Evolutionary conservation across 1,284 basidiomycete genomes (phyloP).

Genomic region (Cystobasidium sp.): DNA sequence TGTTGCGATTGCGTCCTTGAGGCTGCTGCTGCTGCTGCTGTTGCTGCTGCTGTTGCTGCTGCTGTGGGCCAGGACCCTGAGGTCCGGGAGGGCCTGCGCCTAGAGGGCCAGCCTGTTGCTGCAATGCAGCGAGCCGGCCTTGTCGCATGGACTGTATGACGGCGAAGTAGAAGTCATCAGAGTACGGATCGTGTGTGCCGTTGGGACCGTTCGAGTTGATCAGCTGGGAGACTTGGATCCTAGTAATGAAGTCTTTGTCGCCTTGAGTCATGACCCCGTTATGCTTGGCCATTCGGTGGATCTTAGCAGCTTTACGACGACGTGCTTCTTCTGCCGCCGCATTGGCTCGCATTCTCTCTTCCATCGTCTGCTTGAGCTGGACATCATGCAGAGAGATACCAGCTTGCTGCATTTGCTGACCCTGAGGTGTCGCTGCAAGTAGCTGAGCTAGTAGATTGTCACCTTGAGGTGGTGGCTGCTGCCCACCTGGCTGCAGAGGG

Average conservation of each 20-base stretch:
- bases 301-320: conserved; percentile 77
- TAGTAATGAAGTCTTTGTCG: conserved; percentile 99
- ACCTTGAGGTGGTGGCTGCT: conserved; percentile 8
- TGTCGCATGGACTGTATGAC: conserved; percentile 68
- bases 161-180: conserved; percentile 98
- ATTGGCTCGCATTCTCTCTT: conserved; percentile 52
- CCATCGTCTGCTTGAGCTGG: conserved; percentile 5
- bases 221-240: conserved; percentile 97
- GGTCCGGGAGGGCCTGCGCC: not conserved
- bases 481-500: not conserved
- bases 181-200: conserved; percentile 85
- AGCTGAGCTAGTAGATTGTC: conserved; percentile 35
- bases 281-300: conserved; percentile 87
- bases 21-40: conserved; percentile 17
- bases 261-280: conserved; percentile 99
- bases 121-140: conserved; percentile 73
- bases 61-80: conserved; percentile 16
- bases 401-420: conserved; percentile 9
- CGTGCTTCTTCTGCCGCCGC: conserved; percentile 82
- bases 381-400: conserved; percentile 18
- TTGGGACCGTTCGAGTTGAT: conserved; percentile 61
- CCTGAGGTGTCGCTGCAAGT: conserved; percentile 30
- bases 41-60: conserved; percentile 13
- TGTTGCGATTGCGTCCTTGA: conserved; percentile 18
- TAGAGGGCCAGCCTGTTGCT: conserved; percentile 55